Evolutionary conservation across 208 protist genomes (phyloP).

Genomic region (Herpetomonas samuelpessoai): DNA sequence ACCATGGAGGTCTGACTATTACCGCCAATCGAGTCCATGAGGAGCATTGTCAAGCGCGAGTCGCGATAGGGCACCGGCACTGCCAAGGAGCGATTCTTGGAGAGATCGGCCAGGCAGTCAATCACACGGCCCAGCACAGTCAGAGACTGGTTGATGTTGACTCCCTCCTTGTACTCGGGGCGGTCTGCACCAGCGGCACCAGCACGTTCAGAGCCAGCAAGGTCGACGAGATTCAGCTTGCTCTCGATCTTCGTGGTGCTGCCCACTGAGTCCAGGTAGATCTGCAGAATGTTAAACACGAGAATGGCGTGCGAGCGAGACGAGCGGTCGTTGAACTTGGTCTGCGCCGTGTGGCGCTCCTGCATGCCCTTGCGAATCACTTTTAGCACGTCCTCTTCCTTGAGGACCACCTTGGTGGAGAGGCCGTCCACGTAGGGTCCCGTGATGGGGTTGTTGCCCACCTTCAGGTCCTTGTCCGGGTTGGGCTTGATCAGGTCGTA

Average conservation of each 20-base stretch:
- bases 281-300: slow-evolving; percentile 61
- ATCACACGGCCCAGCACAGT: slow-evolving; percentile 91
- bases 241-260: slow-evolving; percentile 47
- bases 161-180: slow-evolving; percentile 65
- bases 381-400: slow-evolving; percentile 65
- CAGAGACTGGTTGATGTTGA: slow-evolving; percentile 92
- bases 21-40: slow-evolving; percentile 91
- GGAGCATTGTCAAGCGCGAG: slow-evolving; percentile 82
- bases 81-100: slow-evolving; percentile 43
- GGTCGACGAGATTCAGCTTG: slow-evolving; percentile 93
- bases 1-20: slow-evolving; percentile 95
- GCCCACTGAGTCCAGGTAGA: slow-evolving; percentile 49
- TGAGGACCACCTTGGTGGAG: slow-evolving; percentile 35
- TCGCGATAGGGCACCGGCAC: slow-evolving; percentile 76
- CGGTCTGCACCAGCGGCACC: slow-evolving; percentile 61
- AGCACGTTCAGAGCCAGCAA: slow-evolving; percentile 91
- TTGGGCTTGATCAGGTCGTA: slow-evolving; percentile 65
- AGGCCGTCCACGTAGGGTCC: slow-evolving; percentile 84
- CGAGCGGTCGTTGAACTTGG: slow-evolving; percentile 88
- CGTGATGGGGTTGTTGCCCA: slow-evolving; percentile 58
- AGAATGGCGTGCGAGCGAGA: slow-evolving; percentile 90
- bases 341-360: slow-evolving; percentile 78
- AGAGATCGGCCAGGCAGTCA: slow-evolving; percentile 74
- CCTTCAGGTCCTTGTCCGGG: slow-evolving; percentile 49
- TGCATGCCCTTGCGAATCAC: slow-evolving; percentile 71